Evolutionary conservation across 208 protist genomes (phyloP), one percentile per base, ranked within the genome.

Genomic region (Crithidia bombi): DNA sequence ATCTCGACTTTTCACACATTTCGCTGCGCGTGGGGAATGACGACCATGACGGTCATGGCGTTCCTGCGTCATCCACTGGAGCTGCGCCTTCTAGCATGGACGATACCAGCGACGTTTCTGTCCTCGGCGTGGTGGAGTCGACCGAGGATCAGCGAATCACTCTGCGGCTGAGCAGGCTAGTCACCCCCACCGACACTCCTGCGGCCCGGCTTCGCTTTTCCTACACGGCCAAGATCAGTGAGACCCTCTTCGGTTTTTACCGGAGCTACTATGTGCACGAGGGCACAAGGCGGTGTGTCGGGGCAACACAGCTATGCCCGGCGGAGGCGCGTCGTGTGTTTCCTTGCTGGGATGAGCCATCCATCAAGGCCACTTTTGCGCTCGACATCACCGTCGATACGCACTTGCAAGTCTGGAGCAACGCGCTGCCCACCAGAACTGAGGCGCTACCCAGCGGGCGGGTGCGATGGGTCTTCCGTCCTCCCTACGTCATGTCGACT

Each of bases 331-430:
- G 97, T 47, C 78, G 92, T 36, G 91, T 92, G 21, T 93, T 98
- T 65, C 97, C 96, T 11, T 98, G 96, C 74, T 98, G 92, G 89
- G 98, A 99, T 65, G 97, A 99, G 81, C 97, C 98, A 2, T 83
- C 88, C 6, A 38, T 94, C 25, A 98, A 99, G 75, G 92, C 97
- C 1, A 89, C 90, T 7, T 99, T 99, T 77, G 80, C 85, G 46
- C 64, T 99, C n/a, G 85, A 82, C 58, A 57, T 99, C 14, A 87
- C 78, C 12, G 86, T 92, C 10, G 83, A 86, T 5, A 63, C 70
- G 11, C 32, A 93, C 51, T 43, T 91, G 44, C 69, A 75, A 52
- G 90, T 90, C 9, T 75, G 98, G 26, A 93, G 91, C 41, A 99
- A 99, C 86, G 25, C 47, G 4, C 98, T 91, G 79, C 81, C 83